phyloP scores from a whole-genome alignment of 2,329 filamentous ascomycete genomes.

The Neopestalotiopsis sp. region DNA sequence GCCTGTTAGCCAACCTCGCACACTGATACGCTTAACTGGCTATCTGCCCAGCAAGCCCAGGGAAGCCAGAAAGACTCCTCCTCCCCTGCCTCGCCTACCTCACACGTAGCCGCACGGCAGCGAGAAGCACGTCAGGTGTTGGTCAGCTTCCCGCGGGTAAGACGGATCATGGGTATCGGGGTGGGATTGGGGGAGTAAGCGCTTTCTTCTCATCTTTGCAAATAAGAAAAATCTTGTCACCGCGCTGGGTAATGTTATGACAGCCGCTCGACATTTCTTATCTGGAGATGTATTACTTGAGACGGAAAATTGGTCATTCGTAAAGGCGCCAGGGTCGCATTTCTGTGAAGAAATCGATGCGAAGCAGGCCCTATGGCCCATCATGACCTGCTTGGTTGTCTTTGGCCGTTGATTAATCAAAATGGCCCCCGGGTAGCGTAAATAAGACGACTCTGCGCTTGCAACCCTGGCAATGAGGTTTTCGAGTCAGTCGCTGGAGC shows the following conservation, averaged over 20 bases:
- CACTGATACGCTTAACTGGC: background rate
- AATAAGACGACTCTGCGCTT: background rate
- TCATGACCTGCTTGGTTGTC: background rate
- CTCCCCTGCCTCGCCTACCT: background rate
- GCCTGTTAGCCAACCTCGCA: background rate
- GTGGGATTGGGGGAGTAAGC: conserved; percentile 16
- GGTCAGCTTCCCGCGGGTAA: conserved; percentile 6
- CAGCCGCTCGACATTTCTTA: background rate
- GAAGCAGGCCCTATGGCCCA: background rate
- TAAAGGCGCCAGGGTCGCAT: background rate
- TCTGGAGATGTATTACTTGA: background rate
- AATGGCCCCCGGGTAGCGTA: background rate
- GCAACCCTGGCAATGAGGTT: background rate
- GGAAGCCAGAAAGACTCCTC: background rate
- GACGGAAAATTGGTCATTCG: background rate
- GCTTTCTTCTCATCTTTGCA: background rate
- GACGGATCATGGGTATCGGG: background rate
- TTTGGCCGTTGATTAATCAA: background rate
- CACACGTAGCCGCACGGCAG: background rate
- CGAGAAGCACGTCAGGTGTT: background rate
- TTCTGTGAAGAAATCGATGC: background rate
- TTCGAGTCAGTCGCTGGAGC: background rate
- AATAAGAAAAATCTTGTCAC: background rate
- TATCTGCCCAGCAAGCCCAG: background rate
- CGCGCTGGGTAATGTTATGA: background rate